Evolutionary conservation across 441 rosid genomes (phyloP), one percentile per base, ranked within the genome.

Genomic region (Sinapis alba): DNA sequence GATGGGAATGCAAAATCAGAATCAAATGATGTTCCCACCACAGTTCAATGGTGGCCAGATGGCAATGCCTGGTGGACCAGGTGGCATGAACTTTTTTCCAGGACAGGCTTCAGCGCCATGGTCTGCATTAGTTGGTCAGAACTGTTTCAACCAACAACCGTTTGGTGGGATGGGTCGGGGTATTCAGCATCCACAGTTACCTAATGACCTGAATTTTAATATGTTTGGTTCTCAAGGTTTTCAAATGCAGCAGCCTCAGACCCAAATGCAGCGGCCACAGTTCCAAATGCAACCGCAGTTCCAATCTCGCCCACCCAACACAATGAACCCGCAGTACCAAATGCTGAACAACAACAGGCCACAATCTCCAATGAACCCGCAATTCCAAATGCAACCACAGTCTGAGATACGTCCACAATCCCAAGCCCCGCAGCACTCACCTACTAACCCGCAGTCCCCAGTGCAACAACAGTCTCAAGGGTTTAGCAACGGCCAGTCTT

Each of bases 31-130:
- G 62, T 83, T 83, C 63, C 87, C 84, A 83, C 95, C 80, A 64
- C 91, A 81, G 68, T 87, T 87, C 75, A 81, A 72, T 79, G 83
- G 84, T 74, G 80, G 69, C 41, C 88, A 86, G 83, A 76, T 75
- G 74, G 10, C 85, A 26, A 67, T 74, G 78, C 85, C 89, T 18
- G 78, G 85, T 71, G 89, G 87, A 43, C 89, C 81, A 18, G 61
- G 85, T 20, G 86, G 82, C 65, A 54, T 78, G 16, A 78, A 73
- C 71, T 64, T 81, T 13, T 76, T 78, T 32, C 78, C 79, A 27
- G 85, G 88, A 20, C 82, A 87, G n/a, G 58, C 78, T 13, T 32
- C 69, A 58, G 75, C 76, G 16, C 80, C 89, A 21, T 88, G 94
- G 92, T 68, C 78, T 45, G 86, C 87, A 30, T 72, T 78, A 59